Evolutionary conservation across 768 basidiomycete species (phyloP).

Genomic region (Pisolithus orientalis): DNA sequence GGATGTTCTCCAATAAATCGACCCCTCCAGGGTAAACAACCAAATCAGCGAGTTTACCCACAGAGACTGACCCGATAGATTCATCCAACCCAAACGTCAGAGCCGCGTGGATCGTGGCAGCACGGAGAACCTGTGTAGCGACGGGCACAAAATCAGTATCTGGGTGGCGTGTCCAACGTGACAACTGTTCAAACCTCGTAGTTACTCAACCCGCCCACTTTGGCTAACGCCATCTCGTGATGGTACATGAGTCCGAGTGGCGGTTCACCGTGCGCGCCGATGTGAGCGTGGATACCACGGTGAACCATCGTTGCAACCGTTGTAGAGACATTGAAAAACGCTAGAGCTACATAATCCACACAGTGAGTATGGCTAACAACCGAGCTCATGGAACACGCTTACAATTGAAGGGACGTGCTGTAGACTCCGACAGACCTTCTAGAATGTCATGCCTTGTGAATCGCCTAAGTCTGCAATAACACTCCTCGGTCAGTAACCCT

Average conservation of each 20-base stretch:
- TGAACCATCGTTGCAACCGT: conserved; percentile 66
- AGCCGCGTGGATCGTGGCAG: conserved; percentile 64
- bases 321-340: conserved; percentile 61
- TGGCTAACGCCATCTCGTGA: conserved; percentile 63
- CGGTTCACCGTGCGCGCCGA: conserved; percentile 71
- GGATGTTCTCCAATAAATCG: conserved; percentile 50
- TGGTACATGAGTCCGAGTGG: conserved; percentile 75
- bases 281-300: conserved; percentile 54
- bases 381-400: conserved; percentile 10
- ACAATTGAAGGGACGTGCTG: conserved; percentile 55
- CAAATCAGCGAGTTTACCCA: conserved; percentile 68
- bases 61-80: conserved; percentile 57
- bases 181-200: conserved; percentile 48
- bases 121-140: conserved; percentile 48
- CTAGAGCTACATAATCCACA: conserved; percentile 40
- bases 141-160: neutral
- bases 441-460: conserved; percentile 63
- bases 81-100: conserved; percentile 54
- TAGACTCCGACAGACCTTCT: conserved; percentile 54
- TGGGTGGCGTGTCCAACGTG: neutral
- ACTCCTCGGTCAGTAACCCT: neutral
- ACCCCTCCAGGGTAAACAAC: conserved; percentile 58
- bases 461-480: conserved; percentile 43
- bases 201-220: conserved; percentile 57
- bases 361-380: neutral